Percentiles rank a stretch among this genome's conserved stretches.
These are phyloP conservation scores for Akebia trifoliata DNA, from an alignment of 164 flowering plant genomes.

Conservation along the genomic window DNA sequence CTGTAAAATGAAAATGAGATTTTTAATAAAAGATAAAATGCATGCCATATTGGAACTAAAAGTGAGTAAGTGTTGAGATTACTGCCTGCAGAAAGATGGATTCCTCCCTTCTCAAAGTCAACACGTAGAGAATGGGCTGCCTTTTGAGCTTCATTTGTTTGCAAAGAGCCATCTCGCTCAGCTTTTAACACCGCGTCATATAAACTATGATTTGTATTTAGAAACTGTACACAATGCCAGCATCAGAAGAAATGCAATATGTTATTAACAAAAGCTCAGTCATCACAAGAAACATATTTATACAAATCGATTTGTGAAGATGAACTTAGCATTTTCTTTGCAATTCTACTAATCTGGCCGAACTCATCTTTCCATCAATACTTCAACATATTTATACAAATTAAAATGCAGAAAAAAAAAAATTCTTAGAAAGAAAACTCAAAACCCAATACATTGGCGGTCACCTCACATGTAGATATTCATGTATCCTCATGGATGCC, in stretches of 20 bases:
- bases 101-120: conserved; percentile 98
- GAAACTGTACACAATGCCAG: conserved; percentile 44
- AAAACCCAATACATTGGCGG: neutral
- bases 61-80: neutral
- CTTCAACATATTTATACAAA: too few relatives aligned
- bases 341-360: neutral
- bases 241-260: neutral
- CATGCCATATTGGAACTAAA: neutral
- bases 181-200: conserved; percentile 78
- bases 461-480: conserved; percentile 73
- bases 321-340: neutral
- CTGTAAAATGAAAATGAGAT: conserved; percentile 35
- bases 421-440: neutral
- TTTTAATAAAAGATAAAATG: conserved; percentile 7
- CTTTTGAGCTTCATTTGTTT: conserved; percentile 64
- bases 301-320: neutral
- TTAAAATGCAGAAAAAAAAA: neutral
- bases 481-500: conserved; percentile 78
- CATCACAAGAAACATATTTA: conserved; percentile 2
- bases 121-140: conserved; percentile 70
- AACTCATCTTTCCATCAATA: neutral
- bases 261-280: neutral
- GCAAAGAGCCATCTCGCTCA: conserved; percentile 48
- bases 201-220: conserved; percentile 76
- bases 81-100: conserved; percentile 75